phyloP scores from a whole-genome alignment of 1,139 yeast species.

The Protomyces lactucae-debilis region DNA sequence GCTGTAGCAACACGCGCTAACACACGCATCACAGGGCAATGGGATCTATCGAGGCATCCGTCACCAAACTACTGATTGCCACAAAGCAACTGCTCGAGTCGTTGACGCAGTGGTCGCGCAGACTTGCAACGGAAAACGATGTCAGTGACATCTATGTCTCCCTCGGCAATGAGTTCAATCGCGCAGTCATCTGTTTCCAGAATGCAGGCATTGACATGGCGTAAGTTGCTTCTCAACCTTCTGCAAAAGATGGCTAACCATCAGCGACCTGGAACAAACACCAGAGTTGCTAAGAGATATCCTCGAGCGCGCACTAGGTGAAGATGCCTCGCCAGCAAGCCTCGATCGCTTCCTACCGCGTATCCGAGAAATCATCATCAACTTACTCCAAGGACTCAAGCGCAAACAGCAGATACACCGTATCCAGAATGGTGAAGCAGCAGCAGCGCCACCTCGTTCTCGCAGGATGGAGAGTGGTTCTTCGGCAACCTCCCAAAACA shows the following conservation, averaged over 20 bases:
- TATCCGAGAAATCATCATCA: conserved; percentile 81
- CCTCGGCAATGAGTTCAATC: conserved; percentile 87
- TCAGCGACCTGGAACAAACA: conserved; percentile 65
- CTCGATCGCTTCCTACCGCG: conserved; percentile 76
- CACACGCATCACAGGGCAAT: conserved; percentile 7
- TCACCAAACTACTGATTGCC: conserved; percentile 74
- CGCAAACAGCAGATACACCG: conserved; percentile 57
- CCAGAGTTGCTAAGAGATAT: conserved; percentile 68
- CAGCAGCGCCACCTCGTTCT: neutral
- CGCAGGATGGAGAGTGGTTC: neutral
- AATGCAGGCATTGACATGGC: conserved; percentile 62
- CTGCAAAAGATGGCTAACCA: neutral
- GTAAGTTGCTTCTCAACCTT: conserved; percentile 29
- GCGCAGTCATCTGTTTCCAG: conserved; percentile 70
- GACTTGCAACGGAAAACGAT: conserved; percentile 68
- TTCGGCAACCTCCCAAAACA: neutral
- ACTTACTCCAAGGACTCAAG: conserved; percentile 72
- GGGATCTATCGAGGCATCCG: conserved; percentile 56
- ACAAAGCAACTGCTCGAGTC: conserved; percentile 83
- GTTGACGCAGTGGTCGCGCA: conserved; percentile 85
- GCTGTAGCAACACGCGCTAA: neutral
- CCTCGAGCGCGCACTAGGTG: conserved; percentile 79
- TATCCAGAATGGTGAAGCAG: conserved; percentile 17
- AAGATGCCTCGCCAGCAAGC: conserved; percentile 77
- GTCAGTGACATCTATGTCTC: conserved; percentile 91